Evolutionary conservation across 2,329 filamentous ascomycete species (phyloP).

Genomic region (Colletotrichum sp.): DNA sequence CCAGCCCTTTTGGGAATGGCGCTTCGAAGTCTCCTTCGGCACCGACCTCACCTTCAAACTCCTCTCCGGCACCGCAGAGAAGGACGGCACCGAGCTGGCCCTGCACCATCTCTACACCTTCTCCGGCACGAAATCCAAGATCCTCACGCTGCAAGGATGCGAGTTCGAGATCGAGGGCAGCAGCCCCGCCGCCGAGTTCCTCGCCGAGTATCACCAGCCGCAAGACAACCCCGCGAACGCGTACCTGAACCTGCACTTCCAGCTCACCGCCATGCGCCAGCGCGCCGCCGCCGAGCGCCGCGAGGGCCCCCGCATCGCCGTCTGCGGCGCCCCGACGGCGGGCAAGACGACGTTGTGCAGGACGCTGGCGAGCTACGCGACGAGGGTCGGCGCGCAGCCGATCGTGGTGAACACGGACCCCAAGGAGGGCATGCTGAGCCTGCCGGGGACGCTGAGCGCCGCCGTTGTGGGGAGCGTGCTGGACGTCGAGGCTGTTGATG

Average conservation of each 20-base stretch:
- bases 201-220: constrained; percentile 68
- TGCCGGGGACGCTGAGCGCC: constrained; percentile 84
- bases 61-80: constrained; percentile 82
- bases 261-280: constrained; percentile 75
- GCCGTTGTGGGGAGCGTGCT: constrained; percentile 87
- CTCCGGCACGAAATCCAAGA: constrained; percentile 80
- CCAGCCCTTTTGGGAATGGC: constrained; percentile 74
- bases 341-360: constrained; percentile 86
- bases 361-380: constrained; percentile 80
- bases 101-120: constrained; percentile 81
- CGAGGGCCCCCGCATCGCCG: constrained; percentile 80
- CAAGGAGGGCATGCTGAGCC: constrained; percentile 75
- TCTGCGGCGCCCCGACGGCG: constrained; percentile 77
- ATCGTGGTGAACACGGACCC: constrained; percentile 86
- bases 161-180: constrained; percentile 75
- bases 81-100: constrained; percentile 94
- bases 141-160: constrained; percentile 93
- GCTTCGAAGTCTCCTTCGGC: constrained; percentile 71
- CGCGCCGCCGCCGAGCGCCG: constrained; percentile 52
- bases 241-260: constrained; percentile 87
- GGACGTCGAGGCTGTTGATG: constrained; percentile 79
- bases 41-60: constrained; percentile 61
- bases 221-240: constrained; percentile 83
- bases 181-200: constrained; percentile 54
- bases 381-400: constrained; percentile 75